Conservation (phyloP, 116 monocot genomes). For the Papilionanthe hybrid region DNA sequence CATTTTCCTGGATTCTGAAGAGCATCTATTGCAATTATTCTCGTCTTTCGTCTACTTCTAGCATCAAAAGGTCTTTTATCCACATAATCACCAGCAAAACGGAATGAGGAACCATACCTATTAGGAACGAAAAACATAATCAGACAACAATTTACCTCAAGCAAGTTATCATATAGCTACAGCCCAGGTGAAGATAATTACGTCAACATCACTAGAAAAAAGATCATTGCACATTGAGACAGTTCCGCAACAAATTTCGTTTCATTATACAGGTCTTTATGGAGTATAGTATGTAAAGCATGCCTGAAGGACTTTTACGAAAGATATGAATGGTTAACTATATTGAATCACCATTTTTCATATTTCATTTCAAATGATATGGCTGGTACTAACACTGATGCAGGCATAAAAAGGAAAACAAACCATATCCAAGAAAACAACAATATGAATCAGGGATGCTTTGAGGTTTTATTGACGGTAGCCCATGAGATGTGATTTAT, state of each 20-base stretch:
- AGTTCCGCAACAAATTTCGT: not conserved
- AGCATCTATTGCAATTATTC: conserved; percentile 88
- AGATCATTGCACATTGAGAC: conserved; percentile 5
- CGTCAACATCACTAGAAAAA: not conserved
- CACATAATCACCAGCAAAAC: conserved; percentile 56
- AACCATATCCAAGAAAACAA: not conserved
- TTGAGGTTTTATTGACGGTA: not conserved
- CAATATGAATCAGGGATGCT: not conserved
- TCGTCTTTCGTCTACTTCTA: conserved; percentile 52
- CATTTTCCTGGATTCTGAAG: conserved; percentile 49
- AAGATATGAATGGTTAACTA: not conserved
- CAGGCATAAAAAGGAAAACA: not conserved
- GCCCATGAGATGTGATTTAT: not conserved
- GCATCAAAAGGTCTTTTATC: conserved; percentile 69
- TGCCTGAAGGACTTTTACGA: not conserved
- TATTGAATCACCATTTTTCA: not conserved
- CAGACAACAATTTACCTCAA: not conserved
- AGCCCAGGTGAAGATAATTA: not conserved
- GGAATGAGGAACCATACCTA: conserved; percentile 86
- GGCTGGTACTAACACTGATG: not conserved
- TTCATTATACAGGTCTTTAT: not conserved
- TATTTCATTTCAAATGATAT: not conserved
- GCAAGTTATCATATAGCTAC: not conserved
- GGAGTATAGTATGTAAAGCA: not conserved
- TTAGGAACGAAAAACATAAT: not conserved